Base-by-base conservation (phyloP, 2,329 filamentous ascomycete genomes). In the Lasiodiplodia sp. region DNA sequence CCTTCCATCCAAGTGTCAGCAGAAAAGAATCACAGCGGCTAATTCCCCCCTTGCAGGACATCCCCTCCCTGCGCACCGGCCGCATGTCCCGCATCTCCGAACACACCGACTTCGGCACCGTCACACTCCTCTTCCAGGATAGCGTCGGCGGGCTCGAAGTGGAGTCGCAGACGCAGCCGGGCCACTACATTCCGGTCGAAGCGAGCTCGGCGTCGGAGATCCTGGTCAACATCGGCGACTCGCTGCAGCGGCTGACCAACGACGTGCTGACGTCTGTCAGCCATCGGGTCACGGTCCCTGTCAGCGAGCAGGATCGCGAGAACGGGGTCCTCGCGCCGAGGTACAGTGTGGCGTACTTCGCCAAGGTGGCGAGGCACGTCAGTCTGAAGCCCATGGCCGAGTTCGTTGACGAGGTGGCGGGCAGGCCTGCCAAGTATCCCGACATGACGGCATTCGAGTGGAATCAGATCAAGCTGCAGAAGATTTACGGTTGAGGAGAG, bases 181-280 rank as follows among this genome's bases (percentile, higher is more conserved):
- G 52, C 2, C n/a, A 23, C n/a, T 71, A 56, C 34, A 12, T 44
- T 16, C 58, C 64, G 21, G 58, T 73, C 25, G 70, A 65, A 4
- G 52, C 74, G 10, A 58, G 56, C 2, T 38, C 28, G 12, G 40
- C 49, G 10, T 64, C 69, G 1, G 75, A 75, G 28, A 75, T 83
- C 7, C 75, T 82, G 31, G 74, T 83, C 62, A 82, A 82, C 71
- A 78, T 81, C 16, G 75, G 79, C 5, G 81, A 83, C 62, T 81
- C 74, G 0, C 69, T 84, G 2, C 76, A 82, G 71, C 76, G 81
- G 0, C 72, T 77, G 72, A 81, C 80, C 1, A 81, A 82, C 37
- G 75, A 77, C 16, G 72, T 68, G 0, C 71, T 83, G 62, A 72
- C 69, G n/a, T 75, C 28, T 28, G 77, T 76, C 0, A 71, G 78